These are phyloP conservation scores for Prinsepia uniflora DNA, from an alignment of 306 rosid species.

Conservation along the genomic window DNA sequence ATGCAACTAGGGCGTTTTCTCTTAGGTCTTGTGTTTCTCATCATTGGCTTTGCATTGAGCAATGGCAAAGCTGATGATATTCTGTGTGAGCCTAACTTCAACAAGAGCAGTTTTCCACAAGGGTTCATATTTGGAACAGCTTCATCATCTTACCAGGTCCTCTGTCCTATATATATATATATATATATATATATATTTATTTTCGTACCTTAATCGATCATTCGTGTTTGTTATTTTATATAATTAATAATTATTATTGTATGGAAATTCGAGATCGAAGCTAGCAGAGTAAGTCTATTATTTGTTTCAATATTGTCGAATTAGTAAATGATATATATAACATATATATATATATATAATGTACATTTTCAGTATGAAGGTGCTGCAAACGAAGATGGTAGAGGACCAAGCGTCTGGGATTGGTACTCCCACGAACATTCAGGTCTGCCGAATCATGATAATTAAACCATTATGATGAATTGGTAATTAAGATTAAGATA, in stretches of 20 bases:
- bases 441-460: slow-evolving; percentile 15
- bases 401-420: slow-evolving; percentile 48
- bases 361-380: slow-evolving; percentile 28
- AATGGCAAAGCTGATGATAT: not conserved
- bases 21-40: not conserved
- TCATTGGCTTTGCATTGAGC: not conserved
- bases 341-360: not conserved
- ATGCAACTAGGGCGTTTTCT: no score
- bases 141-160: slow-evolving; percentile 40
- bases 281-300: not conserved
- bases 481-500: no score
- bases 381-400: slow-evolving; percentile 35
- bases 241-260: not conserved
- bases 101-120: slow-evolving; percentile 33
- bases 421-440: slow-evolving; percentile 31
- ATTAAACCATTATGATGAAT: not conserved
- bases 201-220: not conserved
- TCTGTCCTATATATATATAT: no score
- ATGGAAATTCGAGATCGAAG: no score
- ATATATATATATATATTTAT: no score
- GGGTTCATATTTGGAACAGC: slow-evolving; percentile 50
- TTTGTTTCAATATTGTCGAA: not conserved
- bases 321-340: no score
- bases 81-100: slow-evolving; percentile 22
- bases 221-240: no score